Evolutionary conservation across 1,284 basidiomycete genomes (phyloP).

Genomic region (Cronartium quercuum): DNA sequence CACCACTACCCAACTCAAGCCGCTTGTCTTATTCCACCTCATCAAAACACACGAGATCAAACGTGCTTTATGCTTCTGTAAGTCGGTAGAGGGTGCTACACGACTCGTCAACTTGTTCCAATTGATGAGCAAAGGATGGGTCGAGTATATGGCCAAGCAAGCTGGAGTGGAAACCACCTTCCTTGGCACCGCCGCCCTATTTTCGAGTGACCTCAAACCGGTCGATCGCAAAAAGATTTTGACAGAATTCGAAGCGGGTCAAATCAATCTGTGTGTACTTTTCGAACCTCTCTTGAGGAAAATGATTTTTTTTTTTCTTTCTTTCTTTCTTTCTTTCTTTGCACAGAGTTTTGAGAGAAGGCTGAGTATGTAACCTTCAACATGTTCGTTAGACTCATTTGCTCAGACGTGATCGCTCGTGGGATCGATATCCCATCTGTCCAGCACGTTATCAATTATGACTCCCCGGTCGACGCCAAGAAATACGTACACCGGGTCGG

Average conservation of each 20-base stretch:
- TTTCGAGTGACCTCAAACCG: conserved; percentile 76
- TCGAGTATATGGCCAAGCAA: conserved; percentile 35
- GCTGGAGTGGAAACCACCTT: conserved; percentile 42
- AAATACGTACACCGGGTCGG: conserved; percentile 97
- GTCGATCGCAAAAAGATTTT: conserved; percentile 70
- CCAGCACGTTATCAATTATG: conserved; percentile 86
- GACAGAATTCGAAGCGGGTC: conserved; percentile 69
- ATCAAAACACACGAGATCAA: conserved; percentile 60
- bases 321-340: not conserved
- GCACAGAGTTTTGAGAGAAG: not conserved
- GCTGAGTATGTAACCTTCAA: not conserved
- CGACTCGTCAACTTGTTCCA: conserved; percentile 75
- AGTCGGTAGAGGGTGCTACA: conserved; percentile 81
- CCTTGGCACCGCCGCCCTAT: conserved; percentile 59
- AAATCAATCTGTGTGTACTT: conserved; percentile 68
- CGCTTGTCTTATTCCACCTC: conserved; percentile 80
- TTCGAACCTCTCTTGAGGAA: not conserved
- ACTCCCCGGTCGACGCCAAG: conserved; percentile 89
- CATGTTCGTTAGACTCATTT: conserved; percentile 63
- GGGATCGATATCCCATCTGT: conserved; percentile 94
- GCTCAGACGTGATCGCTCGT: conserved; percentile 89
- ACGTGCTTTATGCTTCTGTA: conserved; percentile 86
- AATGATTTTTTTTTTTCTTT: not conserved
- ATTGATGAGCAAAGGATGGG: conserved; percentile 62
- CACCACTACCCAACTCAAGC: conserved; percentile 72